Conservation (phyloP, 257 asterid genomes). For the Coffea canephora region DNA sequence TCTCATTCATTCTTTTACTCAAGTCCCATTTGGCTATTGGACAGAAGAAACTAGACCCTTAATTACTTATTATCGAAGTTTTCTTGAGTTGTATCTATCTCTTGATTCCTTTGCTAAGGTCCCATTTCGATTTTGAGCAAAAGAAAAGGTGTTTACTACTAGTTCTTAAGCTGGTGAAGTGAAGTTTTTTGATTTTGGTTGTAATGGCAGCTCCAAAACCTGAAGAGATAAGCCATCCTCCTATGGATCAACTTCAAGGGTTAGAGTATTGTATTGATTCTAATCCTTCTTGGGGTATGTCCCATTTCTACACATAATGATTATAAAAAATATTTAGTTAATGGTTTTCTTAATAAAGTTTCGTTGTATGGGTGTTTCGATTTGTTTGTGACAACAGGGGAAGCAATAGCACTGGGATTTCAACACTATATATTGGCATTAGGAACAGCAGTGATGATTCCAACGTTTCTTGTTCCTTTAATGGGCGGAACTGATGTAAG, state of each 20-base stretch:
- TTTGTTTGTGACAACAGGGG: slow-evolving; percentile 56
- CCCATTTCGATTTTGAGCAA: slow-evolving; percentile 28
- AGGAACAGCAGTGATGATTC: slow-evolving; percentile 97
- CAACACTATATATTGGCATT: slow-evolving; percentile 87
- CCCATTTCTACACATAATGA: background rate
- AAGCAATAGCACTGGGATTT: slow-evolving; percentile 83
- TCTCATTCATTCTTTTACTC: background rate
- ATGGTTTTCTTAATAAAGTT: background rate
- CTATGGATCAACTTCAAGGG: slow-evolving; percentile 96
- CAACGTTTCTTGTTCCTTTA: slow-evolving; percentile 86
- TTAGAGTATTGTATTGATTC: slow-evolving; percentile 97
- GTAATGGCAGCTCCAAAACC: slow-evolving; percentile 79
- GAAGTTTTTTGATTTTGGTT: background rate
- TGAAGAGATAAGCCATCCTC: slow-evolving; percentile 93
- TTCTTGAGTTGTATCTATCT: slow-evolving; percentile 9
- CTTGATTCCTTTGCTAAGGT: slow-evolving; percentile 22
- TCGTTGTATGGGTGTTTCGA: background rate
- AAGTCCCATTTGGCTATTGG: background rate
- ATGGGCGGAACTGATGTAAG: slow-evolving; percentile 96
- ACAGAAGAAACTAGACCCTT: background rate
- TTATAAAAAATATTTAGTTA: background rate
- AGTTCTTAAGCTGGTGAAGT: slow-evolving; percentile 1
- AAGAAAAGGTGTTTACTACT: slow-evolving; percentile 11
- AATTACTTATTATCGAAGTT: background rate
- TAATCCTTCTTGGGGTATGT: slow-evolving; percentile 94